Conservation (phyloP, 108 stramenopile genomes). For the Fistulifera pelliculosa region DNA sequence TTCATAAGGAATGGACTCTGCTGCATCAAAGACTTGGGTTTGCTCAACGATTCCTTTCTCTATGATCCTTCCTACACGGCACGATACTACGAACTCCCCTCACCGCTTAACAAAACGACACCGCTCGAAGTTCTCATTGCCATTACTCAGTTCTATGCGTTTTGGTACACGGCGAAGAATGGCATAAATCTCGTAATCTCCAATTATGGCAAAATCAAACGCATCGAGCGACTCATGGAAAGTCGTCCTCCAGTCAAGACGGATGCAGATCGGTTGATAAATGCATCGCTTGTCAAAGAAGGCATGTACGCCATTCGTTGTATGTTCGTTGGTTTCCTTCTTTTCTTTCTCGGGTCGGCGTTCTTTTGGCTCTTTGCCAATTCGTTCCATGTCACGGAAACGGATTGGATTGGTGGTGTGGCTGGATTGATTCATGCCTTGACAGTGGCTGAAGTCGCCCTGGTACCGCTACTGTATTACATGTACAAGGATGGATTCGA, state of each 20-base stretch:
- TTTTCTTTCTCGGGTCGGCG: conserved; percentile 51
- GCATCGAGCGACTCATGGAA: conserved; percentile 40
- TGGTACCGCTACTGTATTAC: conserved; percentile 61
- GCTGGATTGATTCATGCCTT: conserved; percentile 73
- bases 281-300: conserved; percentile 50
- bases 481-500: conserved; percentile 58
- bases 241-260: conserved; percentile 3
- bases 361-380: conserved; percentile 84
- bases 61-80: conserved; percentile 47
- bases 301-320: conserved; percentile 37
- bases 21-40: conserved; percentile 65
- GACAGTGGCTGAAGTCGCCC: conserved; percentile 60
- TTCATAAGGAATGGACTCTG: conserved; percentile 75
- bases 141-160: conserved; percentile 70
- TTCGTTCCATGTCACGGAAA: conserved; percentile 69
- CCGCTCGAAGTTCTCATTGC: conserved; percentile 74
- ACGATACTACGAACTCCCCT: conserved; percentile 40
- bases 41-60: conserved; percentile 41
- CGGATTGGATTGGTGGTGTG: conserved; percentile 73
- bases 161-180: conserved; percentile 27
- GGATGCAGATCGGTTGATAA: conserved; percentile 35
- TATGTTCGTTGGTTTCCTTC: conserved; percentile 44
- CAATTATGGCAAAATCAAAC: conserved; percentile 39
- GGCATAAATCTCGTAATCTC: conserved; percentile 43
- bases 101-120: conserved; percentile 66